Evolutionary conservation across 2,329 filamentous ascomycete species (phyloP).

Genomic region (Colletotrichum incanum): DNA sequence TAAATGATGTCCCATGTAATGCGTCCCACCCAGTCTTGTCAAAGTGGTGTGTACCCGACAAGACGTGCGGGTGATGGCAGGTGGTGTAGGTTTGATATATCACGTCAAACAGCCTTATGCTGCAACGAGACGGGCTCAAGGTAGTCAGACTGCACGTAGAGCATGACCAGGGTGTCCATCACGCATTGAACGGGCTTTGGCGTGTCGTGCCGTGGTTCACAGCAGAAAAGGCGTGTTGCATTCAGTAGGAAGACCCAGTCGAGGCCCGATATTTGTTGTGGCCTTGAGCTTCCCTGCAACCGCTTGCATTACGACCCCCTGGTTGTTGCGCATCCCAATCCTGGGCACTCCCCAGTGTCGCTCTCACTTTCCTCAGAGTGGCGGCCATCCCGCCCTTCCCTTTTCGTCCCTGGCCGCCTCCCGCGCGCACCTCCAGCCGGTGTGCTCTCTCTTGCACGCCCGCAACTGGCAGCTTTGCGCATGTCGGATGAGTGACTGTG

Average conservation of each 20-base stretch:
- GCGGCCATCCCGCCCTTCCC: constrained; percentile 7
- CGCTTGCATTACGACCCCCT: constrained; percentile 10
- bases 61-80: background rate
- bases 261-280: constrained; percentile 26
- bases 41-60: background rate
- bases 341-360: background rate
- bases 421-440: no score
- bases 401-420: background rate
- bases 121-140: background rate
- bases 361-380: constrained; percentile 7
- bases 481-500: background rate
- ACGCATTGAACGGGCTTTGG: background rate
- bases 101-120: constrained; percentile 7
- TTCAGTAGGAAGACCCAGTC: constrained; percentile 8
- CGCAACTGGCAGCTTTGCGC: constrained; percentile 1
- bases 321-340: constrained; percentile 1
- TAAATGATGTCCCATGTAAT: background rate
- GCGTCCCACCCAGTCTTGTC: no score
- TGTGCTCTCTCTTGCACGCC: background rate
- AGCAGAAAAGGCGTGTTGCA: constrained; percentile 13
- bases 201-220: constrained; percentile 21
- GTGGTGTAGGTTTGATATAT: constrained; percentile 1
- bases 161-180: background rate
- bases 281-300: constrained; percentile 7
- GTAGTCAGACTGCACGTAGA: constrained; percentile 14